phyloP scores from a whole-genome alignment of 805 yeast species.

The Wickerhamomyces sydowiorum region DNA sequence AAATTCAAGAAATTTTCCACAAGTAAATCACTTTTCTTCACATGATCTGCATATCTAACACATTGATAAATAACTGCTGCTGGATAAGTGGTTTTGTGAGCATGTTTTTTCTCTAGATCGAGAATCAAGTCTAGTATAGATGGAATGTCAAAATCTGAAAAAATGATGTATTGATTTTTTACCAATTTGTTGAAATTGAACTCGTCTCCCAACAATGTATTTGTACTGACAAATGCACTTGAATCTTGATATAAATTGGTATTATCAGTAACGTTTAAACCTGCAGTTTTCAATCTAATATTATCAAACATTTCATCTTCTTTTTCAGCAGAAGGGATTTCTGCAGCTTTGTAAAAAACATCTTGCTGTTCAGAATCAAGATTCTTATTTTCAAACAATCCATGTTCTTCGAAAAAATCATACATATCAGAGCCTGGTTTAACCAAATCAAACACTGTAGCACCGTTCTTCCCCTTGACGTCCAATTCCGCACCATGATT shows the following conservation, averaged over 20 bases:
- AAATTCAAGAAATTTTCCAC: slow-evolving; percentile 56
- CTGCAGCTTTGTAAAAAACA: slow-evolving; percentile 13
- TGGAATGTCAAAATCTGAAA: slow-evolving; percentile 62
- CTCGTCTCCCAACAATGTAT: slow-evolving; percentile 25
- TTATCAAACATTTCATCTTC: slow-evolving; percentile 27
- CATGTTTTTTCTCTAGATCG: slow-evolving; percentile 49
- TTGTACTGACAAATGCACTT: slow-evolving; percentile 7
- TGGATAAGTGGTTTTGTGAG: slow-evolving; percentile 44
- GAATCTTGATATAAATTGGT: slow-evolving; percentile 19
- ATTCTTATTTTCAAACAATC: slow-evolving; percentile 23
- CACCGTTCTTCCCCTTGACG: slow-evolving; percentile 35
- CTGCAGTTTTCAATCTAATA: slow-evolving; percentile 37
- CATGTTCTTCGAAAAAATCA: slow-evolving; percentile 53
- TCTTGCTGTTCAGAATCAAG: neutral
- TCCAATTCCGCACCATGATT: slow-evolving; percentile 56
- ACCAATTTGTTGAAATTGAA: slow-evolving; percentile 53
- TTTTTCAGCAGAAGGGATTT: slow-evolving; percentile 11
- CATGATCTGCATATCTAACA: slow-evolving; percentile 59
- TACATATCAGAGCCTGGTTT: slow-evolving; percentile 51
- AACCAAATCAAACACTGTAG: slow-evolving; percentile 51
- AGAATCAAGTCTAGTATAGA: slow-evolving; percentile 63
- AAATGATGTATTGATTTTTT: slow-evolving; percentile 56
- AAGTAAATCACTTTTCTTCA: slow-evolving; percentile 47
- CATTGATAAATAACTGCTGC: slow-evolving; percentile 69
- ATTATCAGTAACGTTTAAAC: slow-evolving; percentile 19